phyloP scores from a whole-genome alignment of 148 eudicot species.

The Diospyros kaki region DNA sequence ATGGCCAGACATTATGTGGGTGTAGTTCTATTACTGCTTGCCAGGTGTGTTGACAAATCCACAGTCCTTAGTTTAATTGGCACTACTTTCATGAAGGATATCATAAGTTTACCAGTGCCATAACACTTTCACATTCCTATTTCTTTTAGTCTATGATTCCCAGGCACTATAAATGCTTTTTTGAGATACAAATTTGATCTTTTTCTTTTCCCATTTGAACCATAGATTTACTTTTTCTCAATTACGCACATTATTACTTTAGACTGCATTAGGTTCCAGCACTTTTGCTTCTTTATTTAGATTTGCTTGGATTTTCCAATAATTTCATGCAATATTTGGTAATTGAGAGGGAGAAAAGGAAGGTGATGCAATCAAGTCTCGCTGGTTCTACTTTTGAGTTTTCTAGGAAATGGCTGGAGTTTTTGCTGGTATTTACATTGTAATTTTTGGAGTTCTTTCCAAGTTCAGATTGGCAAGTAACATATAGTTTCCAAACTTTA shows the following conservation, averaged over 20 bases:
- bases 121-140: constrained; percentile 7
- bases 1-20: constrained; percentile 83
- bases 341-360: not conserved
- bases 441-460: not conserved
- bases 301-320: not conserved
- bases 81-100: not conserved
- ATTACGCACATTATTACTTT: not conserved
- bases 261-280: too few relatives aligned
- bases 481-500: constrained; percentile 3
- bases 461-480: not conserved
- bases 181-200: not conserved
- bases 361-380: not conserved
- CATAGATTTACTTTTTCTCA: not conserved
- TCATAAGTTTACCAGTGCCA: not conserved
- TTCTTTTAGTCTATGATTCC: not conserved
- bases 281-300: not conserved
- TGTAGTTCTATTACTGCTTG: constrained; percentile 76
- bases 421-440: not conserved
- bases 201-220: not conserved
- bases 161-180: not conserved
- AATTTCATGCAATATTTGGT: not conserved
- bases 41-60: constrained; percentile 58
- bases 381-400: not conserved
- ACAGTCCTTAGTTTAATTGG: not conserved
- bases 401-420: not conserved